These are phyloP conservation scores for Gracilaria gracilis DNA, from an alignment of 23 red algal genomes.

Conservation along the genomic window DNA sequence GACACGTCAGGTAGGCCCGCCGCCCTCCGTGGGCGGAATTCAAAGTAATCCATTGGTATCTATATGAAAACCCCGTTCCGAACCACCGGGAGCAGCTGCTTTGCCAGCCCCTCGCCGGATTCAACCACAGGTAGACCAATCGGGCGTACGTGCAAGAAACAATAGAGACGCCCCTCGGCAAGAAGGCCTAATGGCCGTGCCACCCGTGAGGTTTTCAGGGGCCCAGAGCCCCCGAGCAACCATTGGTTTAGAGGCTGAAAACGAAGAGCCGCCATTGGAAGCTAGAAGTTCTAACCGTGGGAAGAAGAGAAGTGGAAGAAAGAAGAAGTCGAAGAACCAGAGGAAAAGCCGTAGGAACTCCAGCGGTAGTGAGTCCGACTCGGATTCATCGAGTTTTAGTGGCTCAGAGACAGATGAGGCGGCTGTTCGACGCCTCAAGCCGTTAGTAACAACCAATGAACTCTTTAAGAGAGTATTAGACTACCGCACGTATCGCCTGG, in stretches of 20 bases:
- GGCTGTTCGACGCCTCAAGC: neutral
- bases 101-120: neutral
- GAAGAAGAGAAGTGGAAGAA: neutral
- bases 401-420: neutral
- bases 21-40: neutral
- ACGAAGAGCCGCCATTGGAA: conserved; percentile 21
- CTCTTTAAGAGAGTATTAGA: neutral
- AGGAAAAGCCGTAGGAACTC: conserved; percentile 14
- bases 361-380: conserved; percentile 22
- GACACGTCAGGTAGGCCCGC: neutral
- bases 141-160: neutral
- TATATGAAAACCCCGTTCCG: neutral
- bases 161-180: neutral
- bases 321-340: conserved; percentile 29
- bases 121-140: conserved; percentile 23
- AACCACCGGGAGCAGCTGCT: neutral
- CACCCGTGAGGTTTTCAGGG: neutral
- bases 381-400: neutral
- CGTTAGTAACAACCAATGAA: neutral
- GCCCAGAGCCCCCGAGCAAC: neutral
- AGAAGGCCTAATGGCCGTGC: neutral
- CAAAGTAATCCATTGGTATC: neutral
- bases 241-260: conserved; percentile 8
- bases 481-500: neutral
- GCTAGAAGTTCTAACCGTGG: neutral